Evolutionary conservation across 495 filamentous ascomycete species (phyloP), one percentile per base, ranked within the genome.

Genomic region (Rhizodiscina lignyota): DNA sequence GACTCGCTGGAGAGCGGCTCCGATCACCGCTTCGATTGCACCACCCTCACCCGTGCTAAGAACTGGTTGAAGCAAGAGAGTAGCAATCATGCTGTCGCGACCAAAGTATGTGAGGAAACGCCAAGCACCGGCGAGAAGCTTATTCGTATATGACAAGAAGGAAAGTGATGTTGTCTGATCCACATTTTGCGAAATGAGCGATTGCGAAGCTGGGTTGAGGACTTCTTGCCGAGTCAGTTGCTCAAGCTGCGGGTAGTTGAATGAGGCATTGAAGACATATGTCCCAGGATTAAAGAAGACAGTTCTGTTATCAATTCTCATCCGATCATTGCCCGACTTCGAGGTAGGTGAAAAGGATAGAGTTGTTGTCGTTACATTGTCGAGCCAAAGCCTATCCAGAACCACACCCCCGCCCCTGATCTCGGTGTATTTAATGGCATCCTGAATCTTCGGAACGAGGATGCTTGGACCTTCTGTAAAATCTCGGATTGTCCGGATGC

Each of bases 61-160:
- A 6, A 77, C 58, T 6, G 68, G 64, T 38, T 67, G 57, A 12
- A 78, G 44, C 2, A 77, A 54, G 8, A 78, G 57, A 18, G 64
- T 49, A 0, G 68, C 61, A 32, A 78, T 71, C 56, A 78, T 70
- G 28, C 63, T 69, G 41, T 78, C 73, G 3, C 73, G 63, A 2
- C 73, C 73, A 51, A 77, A 78, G 39, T 78, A 78, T 1, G 71
- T 78, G 35, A 78, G 45, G 38, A 75, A 78, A 10, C 71, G 55
- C 73, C 73, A 78, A n/a, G 68, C 67, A 12, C 72, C 72, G 6
- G 73, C 72, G 1, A 74, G 54, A 4, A 78, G 49, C 35, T 78
- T 78, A 13, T 63, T 58, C 0, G 57, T 68, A 47, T 73, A 78
- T 3, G 73, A 76, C 17, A 78, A 42, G 47, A 78, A 77, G 1